Evolutionary conservation across 139 green algal genomes (phyloP).

Genomic region (Chlamydomonas sp.): DNA sequence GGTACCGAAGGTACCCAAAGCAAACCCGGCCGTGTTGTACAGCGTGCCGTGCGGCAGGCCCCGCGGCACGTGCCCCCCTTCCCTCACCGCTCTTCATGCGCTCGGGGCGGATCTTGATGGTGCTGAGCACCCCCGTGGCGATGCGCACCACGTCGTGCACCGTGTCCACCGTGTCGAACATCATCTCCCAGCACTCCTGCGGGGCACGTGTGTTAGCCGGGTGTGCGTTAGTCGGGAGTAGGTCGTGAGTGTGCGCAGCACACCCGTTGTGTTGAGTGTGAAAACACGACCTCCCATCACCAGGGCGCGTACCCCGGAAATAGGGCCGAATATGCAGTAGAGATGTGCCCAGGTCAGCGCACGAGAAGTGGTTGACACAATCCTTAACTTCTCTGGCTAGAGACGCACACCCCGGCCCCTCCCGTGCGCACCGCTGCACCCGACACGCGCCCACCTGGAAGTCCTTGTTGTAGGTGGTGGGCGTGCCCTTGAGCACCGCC

Average conservation of each 20-base stretch:
- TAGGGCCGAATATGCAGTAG: too few species aligned
- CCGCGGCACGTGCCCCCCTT: too few species aligned
- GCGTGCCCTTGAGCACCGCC: slow-evolving; percentile 93
- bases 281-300: too few species aligned
- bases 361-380: background rate
- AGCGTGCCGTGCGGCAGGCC: too few species aligned
- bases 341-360: too few species aligned
- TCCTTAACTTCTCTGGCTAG: background rate
- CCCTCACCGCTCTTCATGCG: slow-evolving; percentile 75
- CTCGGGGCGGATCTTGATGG: slow-evolving; percentile 89
- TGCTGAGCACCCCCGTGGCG: slow-evolving; percentile 91
- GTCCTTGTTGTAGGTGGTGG: slow-evolving; percentile 99
- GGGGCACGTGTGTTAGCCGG: background rate
- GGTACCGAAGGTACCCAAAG: too few species aligned
- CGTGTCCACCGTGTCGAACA: slow-evolving; percentile 97
- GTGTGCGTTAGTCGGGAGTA: background rate
- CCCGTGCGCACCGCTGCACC: background rate
- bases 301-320: too few species aligned
- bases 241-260: background rate
- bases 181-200: slow-evolving; percentile 89
- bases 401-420: too few species aligned
- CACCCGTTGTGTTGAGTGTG: background rate
- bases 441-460: slow-evolving; percentile 79
- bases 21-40: too few species aligned
- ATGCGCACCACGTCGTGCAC: slow-evolving; percentile 91